phyloP scores from a whole-genome alignment of 2,329 filamentous ascomycete genomes.

The Diplodia mutila region DNA sequence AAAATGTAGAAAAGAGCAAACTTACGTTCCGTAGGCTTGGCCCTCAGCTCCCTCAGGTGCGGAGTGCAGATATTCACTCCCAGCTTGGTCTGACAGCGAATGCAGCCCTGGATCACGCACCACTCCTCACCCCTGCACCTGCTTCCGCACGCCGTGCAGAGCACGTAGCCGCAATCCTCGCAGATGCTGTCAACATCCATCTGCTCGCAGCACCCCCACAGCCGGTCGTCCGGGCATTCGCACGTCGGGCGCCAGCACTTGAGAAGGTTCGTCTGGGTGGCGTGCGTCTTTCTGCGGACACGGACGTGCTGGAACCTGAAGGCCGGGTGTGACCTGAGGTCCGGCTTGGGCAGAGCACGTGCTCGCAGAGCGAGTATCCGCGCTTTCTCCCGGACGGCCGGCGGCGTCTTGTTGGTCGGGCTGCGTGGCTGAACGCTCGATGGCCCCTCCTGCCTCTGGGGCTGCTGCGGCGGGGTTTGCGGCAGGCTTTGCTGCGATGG shows the following conservation, averaged over 20 bases:
- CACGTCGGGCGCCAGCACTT: not conserved
- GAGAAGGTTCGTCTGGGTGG: not conserved
- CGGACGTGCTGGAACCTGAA: not conserved
- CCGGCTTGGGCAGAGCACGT: not conserved
- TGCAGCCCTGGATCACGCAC: constrained; percentile 5
- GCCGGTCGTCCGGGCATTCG: not conserved
- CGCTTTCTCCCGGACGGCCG: not conserved
- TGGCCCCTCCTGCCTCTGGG: not conserved
- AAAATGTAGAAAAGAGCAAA: not conserved
- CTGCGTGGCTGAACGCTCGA: not conserved
- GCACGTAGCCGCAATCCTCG: constrained; percentile 18
- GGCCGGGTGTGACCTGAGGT: not conserved
- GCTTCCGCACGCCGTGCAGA: constrained; percentile 6
- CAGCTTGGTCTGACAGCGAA: constrained; percentile 3
- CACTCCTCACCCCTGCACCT: constrained; percentile 12
- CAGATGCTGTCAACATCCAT: not conserved
- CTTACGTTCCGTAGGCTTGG: not conserved
- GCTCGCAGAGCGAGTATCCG: not conserved
- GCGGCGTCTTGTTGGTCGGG: not conserved
- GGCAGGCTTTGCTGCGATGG: too few relatives aligned
- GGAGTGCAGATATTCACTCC: constrained; percentile 19
- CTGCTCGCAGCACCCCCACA: constrained; percentile 2
- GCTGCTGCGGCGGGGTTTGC: not conserved
- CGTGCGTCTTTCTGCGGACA: not conserved
- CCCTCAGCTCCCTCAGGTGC: constrained; percentile 7